phyloP scores from a whole-genome alignment of 805 yeast genomes.

The Candida namnaoensis region DNA sequence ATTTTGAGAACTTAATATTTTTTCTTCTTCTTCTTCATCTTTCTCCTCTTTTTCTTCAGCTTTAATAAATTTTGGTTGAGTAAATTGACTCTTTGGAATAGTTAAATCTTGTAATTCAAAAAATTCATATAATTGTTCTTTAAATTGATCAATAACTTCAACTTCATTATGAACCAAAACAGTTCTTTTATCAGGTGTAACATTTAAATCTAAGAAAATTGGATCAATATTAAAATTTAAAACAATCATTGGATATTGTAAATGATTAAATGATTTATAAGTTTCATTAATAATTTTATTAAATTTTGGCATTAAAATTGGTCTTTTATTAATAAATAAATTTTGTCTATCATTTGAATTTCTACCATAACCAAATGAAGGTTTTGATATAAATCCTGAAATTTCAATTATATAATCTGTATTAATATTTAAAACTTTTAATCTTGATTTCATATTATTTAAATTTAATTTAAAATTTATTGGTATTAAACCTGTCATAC shows the following conservation, averaged over 20 bases:
- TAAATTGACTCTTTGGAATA: conserved; percentile 17
- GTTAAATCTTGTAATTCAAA: conserved; percentile 31
- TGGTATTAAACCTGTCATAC: conserved; percentile 47
- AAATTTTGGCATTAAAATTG: conserved; percentile 50
- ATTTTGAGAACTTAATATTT: not conserved
- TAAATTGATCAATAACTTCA: conserved; percentile 44
- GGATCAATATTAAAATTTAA: conserved; percentile 50
- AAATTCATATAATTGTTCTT: conserved; percentile 36
- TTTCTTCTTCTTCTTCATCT: conserved; percentile 1
- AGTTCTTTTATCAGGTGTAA: conserved; percentile 84
- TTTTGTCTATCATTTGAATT: conserved; percentile 68
- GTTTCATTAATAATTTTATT: conserved; percentile 59
- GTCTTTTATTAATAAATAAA: conserved; percentile 68
- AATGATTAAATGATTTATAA: conserved; percentile 60
- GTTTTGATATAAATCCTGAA: conserved; percentile 63
- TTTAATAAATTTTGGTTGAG: conserved; percentile 2
- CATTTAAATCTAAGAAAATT: conserved; percentile 64
- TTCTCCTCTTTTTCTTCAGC: conserved; percentile 1
- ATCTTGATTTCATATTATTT: conserved; percentile 14
- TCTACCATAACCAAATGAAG: conserved; percentile 74
- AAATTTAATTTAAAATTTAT: conserved; percentile 34
- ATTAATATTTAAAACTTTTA: conserved; percentile 4
- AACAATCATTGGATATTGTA: conserved; percentile 67
- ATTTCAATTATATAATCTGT: conserved; percentile 27
- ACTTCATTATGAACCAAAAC: conserved; percentile 62